A percentile compares a stretch with the other conserved stretches of the same genome.
These are phyloP conservation scores for Ballota nigra DNA, from an alignment of 257 asterid species.

Conservation along the genomic window DNA sequence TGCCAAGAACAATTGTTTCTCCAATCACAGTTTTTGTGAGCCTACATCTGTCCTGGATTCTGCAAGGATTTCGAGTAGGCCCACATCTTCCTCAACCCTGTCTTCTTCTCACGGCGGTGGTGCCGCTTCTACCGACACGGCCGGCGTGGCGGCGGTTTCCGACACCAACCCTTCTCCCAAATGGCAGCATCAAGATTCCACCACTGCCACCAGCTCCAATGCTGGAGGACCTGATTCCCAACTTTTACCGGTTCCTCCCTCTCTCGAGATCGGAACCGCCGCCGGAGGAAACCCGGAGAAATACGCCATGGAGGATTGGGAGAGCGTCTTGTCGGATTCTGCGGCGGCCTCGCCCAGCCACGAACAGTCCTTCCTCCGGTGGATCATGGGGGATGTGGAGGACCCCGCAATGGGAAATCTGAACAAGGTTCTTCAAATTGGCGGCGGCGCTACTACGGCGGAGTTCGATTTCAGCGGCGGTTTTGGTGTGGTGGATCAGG, in stretches of 20 bases:
- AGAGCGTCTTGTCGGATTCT: conserved; percentile 63
- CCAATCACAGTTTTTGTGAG: conserved; percentile 34
- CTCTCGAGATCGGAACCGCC: conserved; percentile 42
- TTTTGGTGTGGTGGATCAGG: conserved; percentile 69
- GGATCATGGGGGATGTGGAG: conserved; percentile 89
- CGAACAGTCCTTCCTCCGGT: conserved; percentile 61
- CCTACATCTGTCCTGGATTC: conserved; percentile 85
- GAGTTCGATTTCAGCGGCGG: conserved; percentile 58
- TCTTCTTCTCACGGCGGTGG: conserved; percentile 64
- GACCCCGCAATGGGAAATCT: conserved; percentile 59
- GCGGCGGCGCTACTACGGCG: conserved; percentile 34
- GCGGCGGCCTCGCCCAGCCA: conserved; percentile 60
- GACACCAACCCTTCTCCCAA: conserved; percentile 55
- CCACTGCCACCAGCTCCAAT: conserved; percentile 65
- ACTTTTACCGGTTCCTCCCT: conserved; percentile 46
- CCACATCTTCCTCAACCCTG: conserved; percentile 70
- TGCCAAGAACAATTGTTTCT: conserved; percentile 26
- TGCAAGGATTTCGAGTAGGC: conserved; percentile 50
- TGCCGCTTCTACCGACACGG: conserved; percentile 53
- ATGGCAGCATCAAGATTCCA: conserved; percentile 77
- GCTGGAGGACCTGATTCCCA: conserved; percentile 60
- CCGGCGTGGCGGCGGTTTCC: conserved; percentile 74
- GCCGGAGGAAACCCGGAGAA: conserved; percentile 36
- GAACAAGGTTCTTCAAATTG: conserved; percentile 54
- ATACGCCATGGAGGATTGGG: conserved; percentile 84